phyloP scores from a whole-genome alignment of 805 yeast genomes.

The Candida ponderosae region DNA sequence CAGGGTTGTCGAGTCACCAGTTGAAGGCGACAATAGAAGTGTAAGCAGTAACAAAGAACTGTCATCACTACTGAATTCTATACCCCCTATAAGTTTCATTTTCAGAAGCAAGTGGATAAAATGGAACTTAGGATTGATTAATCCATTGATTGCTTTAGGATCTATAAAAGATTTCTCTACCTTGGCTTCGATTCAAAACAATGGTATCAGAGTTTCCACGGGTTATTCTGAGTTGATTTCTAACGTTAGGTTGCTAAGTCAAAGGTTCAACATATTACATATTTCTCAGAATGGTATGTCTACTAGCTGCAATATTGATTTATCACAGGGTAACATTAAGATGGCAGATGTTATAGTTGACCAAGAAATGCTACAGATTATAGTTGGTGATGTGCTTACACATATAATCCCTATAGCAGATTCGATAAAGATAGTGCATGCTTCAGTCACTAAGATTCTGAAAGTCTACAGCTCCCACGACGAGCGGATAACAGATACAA shows the following conservation, averaged over 20 bases:
- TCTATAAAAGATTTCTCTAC: background rate
- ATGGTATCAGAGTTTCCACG: background rate
- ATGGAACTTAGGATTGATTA: conserved; percentile 8
- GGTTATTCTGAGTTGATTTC: background rate
- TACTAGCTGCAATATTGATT: background rate
- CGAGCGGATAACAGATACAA: too few species aligned
- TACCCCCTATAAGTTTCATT: conserved; percentile 2
- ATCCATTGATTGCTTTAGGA: conserved; percentile 6
- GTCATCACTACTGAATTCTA: too few species aligned
- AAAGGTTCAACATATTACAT: too few species aligned
- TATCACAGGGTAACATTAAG: background rate
- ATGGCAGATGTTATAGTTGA: background rate
- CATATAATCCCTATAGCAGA: background rate
- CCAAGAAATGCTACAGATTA: background rate
- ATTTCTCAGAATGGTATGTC: background rate
- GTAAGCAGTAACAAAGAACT: too few species aligned
- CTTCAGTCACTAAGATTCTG: background rate
- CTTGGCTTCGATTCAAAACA: too few species aligned
- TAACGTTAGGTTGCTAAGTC: background rate
- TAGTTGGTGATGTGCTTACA: background rate
- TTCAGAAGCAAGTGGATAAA: conserved; percentile 2
- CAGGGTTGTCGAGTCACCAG: too few species aligned
- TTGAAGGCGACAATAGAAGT: too few species aligned
- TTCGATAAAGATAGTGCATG: background rate
- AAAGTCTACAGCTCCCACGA: too few species aligned